Evolutionary conservation across 306 rosid genomes (phyloP).

Genomic region (Cajanus cajan): DNA sequence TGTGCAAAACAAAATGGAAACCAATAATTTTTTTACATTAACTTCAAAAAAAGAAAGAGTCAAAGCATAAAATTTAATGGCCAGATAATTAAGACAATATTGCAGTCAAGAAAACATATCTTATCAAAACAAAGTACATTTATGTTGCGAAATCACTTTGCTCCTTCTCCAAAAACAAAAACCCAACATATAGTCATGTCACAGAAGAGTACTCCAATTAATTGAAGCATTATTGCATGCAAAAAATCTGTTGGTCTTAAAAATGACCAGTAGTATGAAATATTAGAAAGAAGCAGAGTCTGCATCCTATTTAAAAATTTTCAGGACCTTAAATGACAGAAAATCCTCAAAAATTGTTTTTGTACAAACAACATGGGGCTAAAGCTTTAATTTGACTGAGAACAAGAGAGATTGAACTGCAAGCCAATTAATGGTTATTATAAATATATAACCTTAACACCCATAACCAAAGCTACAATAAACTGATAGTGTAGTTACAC

Average conservation of each 20-base stretch:
- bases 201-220: constrained; percentile 9
- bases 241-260: not conserved
- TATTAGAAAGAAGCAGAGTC: constrained; percentile 15
- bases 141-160: constrained; percentile 7
- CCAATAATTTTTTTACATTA: not conserved
- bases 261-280: constrained; percentile 3
- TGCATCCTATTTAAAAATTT: constrained; percentile 1
- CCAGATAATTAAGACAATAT: not conserved
- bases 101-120: not conserved
- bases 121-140: constrained; percentile 10
- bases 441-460: not conserved
- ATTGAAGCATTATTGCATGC: not conserved
- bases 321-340: constrained; percentile 19
- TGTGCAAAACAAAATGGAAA: constrained; percentile 11
- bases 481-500: not conserved
- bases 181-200: constrained; percentile 3
- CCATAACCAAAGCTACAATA: not conserved
- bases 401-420: not conserved
- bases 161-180: not conserved
- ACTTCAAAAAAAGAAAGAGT: not conserved
- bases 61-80: not conserved
- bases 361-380: not conserved
- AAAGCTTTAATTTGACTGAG: constrained; percentile 7
- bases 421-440: not conserved
- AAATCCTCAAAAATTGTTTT: not conserved